phyloP scores from a whole-genome alignment of 495 filamentous ascomycete genomes.

The Talaromyces adpressus region DNA sequence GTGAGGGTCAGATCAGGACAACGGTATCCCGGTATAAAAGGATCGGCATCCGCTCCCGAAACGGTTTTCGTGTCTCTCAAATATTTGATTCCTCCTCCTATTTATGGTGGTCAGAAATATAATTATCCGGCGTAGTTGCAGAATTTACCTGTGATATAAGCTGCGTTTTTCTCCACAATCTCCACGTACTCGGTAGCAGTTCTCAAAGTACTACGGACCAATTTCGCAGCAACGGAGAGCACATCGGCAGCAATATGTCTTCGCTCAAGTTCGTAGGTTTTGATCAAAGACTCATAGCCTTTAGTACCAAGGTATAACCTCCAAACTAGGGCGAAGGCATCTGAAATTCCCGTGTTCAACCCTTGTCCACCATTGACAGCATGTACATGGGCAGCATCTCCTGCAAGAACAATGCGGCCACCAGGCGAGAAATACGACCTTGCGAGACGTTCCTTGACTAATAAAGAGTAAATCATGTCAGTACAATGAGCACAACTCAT shows the following conservation, averaged over 20 bases:
- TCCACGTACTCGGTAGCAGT: background rate
- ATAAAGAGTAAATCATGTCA: background rate
- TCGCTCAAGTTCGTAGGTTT: conserved; percentile 56
- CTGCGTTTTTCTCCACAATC: conserved; percentile 2
- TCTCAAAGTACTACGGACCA: background rate
- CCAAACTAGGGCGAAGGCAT: conserved; percentile 44
- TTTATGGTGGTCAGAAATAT: background rate
- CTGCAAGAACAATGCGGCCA: background rate
- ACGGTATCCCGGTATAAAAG: background rate
- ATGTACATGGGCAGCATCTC: conserved; percentile 1
- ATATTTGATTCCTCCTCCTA: background rate
- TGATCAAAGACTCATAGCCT: conserved; percentile 37
- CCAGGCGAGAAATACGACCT: background rate
- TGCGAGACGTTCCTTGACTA: conserved; percentile 1
- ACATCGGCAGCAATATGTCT: conserved; percentile 19
- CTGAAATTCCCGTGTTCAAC: conserved; percentile 44
- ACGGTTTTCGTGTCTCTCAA: background rate
- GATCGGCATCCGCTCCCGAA: background rate
- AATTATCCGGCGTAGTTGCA: background rate
- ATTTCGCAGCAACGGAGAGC: background rate
- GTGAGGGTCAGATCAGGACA: background rate
- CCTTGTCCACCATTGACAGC: conserved; percentile 33
- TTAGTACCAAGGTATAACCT: conserved; percentile 45
- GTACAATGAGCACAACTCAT: background rate
- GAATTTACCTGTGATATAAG: conserved; percentile 2